These are phyloP conservation scores for Colletotrichum noveboracense DNA, from an alignment of 2,329 filamentous ascomycete genomes.

Conservation along the genomic window DNA sequence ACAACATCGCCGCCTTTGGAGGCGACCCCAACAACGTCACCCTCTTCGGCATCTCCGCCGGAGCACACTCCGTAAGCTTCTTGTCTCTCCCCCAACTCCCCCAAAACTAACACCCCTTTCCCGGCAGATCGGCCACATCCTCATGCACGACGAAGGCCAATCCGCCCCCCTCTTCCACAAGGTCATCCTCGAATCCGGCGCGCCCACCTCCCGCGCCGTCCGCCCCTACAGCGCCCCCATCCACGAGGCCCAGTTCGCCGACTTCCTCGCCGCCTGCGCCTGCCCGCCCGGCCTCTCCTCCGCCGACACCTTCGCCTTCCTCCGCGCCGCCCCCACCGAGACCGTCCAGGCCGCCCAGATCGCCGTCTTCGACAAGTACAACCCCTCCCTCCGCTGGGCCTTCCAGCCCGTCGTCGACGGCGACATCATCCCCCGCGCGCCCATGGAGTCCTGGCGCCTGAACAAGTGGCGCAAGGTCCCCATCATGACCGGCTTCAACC, in stretches of 20 bases:
- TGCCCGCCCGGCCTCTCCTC: slow-evolving; percentile 52
- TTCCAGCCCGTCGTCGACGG: slow-evolving; percentile 75
- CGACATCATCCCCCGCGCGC: slow-evolving; percentile 61
- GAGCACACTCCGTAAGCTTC: slow-evolving; percentile 60
- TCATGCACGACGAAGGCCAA: slow-evolving; percentile 45
- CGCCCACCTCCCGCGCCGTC: slow-evolving; percentile 59
- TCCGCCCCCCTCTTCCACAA: slow-evolving; percentile 54
- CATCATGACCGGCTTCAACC: slow-evolving; percentile 72
- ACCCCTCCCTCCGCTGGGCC: slow-evolving; percentile 56
- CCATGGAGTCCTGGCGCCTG: slow-evolving; percentile 61
- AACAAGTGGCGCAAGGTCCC: slow-evolving; percentile 62
- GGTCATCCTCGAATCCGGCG: slow-evolving; percentile 63
- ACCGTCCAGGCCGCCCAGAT: slow-evolving; percentile 46
- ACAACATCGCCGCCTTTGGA: slow-evolving; percentile 65
- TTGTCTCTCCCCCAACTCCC: not conserved
- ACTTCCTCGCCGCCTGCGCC: slow-evolving; percentile 57
- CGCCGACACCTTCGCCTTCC: slow-evolving; percentile 53
- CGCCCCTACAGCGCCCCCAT: slow-evolving; percentile 58
- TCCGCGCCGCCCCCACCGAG: slow-evolving; percentile 48
- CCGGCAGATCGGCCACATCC: slow-evolving; percentile 68
- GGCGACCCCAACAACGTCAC: slow-evolving; percentile 64
- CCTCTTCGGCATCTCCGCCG: slow-evolving; percentile 66
- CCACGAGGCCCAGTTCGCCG: slow-evolving; percentile 60
- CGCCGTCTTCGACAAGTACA: slow-evolving; percentile 48
- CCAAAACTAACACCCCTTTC: not conserved